Base-by-base conservation (phyloP, 305 asterid genomes). In the Coffea humblotiana region DNA sequence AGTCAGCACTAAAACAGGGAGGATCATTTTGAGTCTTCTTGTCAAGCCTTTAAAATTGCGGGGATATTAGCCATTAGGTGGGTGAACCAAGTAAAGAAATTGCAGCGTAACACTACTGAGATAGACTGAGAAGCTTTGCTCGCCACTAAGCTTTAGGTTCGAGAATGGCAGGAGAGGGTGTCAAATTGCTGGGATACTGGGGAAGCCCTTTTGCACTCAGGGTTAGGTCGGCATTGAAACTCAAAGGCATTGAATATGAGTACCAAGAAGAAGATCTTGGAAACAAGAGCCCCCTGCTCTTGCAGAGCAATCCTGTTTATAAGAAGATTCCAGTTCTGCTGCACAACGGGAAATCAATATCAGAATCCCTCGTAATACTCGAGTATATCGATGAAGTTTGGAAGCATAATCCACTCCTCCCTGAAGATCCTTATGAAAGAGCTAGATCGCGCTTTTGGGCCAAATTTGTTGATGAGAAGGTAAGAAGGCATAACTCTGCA, bases 351-450 rank as follows among this genome's bases (percentile, higher is more conserved):
- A 84, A 84, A 51, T 77, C 84, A 29, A 18, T 84, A 61, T 43
- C 77, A 51, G 87, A 84, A 74, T 80, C 83, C 15, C 71, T 58
- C 6, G 72, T 84, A 25, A 85, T 85, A 71, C 81, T 85, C 27
- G 86, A 85, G 71, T 79, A 82, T 77, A 79, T 82, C 7, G 84
- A 85, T 16, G 86, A 85, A 66, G 80, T 82, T 11, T 82, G 87
- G 87, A 79, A 72, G 72, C 77, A 82, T 37, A 74, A 65, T 43
- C 82, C 85, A 9, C 76, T 76, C 14, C 76, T 79, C 63, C 83
- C 85, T n/a, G 71, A 85, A 66, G 86, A 82, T 73, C 82, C 86
- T 76, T 82, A 45, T 45, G 72, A 77, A 63, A 82, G 83, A 71
- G 79, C 88, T 21, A 60, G 54, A 19, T 60, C 79, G 2, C 82